phyloP scores from a whole-genome alignment of 2,329 filamentous ascomycete species.

The Dendryphion nanum region DNA sequence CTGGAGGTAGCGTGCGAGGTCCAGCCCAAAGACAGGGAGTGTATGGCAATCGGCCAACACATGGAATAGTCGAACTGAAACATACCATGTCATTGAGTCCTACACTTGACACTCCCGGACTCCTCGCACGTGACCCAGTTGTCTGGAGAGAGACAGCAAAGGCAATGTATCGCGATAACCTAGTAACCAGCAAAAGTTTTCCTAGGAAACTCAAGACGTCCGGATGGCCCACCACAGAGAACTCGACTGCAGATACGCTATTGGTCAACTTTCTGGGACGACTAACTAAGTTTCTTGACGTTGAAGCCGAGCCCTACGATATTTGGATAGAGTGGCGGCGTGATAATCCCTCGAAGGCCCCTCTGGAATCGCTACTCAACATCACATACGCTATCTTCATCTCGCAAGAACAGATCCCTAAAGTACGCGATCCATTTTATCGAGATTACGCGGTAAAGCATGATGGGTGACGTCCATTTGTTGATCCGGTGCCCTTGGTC shows the following conservation, averaged over 20 bases:
- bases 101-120: constrained; percentile 48
- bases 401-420: constrained; percentile 47
- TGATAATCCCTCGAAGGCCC: constrained; percentile 27
- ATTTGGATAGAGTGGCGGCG: constrained; percentile 37
- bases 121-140: constrained; percentile 46
- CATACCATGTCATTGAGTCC: constrained; percentile 51
- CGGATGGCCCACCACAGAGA: constrained; percentile 40
- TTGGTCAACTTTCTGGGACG: constrained; percentile 44
- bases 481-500: constrained; percentile 49
- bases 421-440: constrained; percentile 51
- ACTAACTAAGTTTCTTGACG: constrained; percentile 43
- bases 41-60: constrained; percentile 52
- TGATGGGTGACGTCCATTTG: constrained; percentile 47
- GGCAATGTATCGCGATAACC: constrained; percentile 46
- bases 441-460: constrained; percentile 49
- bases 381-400: constrained; percentile 50
- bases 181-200: constrained; percentile 43
- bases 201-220: constrained; percentile 44
- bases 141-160: constrained; percentile 46
- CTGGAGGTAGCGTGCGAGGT: constrained; percentile 50
- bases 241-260: constrained; percentile 36
- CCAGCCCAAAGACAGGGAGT: constrained; percentile 50
- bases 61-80: constrained; percentile 47
- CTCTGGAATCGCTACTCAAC: constrained; percentile 40
- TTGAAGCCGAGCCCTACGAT: constrained; percentile 37